These are phyloP conservation scores for Cladosporium velox DNA, from an alignment of 2,329 filamentous ascomycete genomes.

Conservation along the genomic window DNA sequence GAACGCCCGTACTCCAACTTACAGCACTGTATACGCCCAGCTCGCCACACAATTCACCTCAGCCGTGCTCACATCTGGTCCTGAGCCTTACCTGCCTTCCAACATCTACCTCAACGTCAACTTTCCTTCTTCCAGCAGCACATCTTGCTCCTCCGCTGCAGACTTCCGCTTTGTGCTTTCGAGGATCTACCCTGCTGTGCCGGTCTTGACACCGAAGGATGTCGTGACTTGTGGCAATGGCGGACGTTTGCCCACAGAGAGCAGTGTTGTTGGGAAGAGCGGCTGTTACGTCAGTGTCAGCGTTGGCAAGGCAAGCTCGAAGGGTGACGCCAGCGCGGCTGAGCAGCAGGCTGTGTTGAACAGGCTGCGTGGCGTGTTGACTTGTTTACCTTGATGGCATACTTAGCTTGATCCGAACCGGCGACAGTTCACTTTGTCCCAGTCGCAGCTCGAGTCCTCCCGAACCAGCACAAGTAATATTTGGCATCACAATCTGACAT, in stretches of 20 bases:
- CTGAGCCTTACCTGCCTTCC: constrained; percentile 63
- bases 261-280: constrained; percentile 50
- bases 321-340: constrained; percentile 58
- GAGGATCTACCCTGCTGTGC: constrained; percentile 55
- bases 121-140: constrained; percentile 56
- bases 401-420: too few species aligned
- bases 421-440: too few species aligned
- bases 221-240: constrained; percentile 57
- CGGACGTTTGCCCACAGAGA: constrained; percentile 60
- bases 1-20: constrained; percentile 52
- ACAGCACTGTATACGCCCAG: constrained; percentile 64
- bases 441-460: too few species aligned
- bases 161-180: constrained; percentile 66
- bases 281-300: constrained; percentile 66
- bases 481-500: too few species aligned
- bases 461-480: too few species aligned
- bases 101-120: constrained; percentile 70
- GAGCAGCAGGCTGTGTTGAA: constrained; percentile 55
- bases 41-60: constrained; percentile 60
- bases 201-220: constrained; percentile 49
- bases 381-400: constrained; percentile 44
- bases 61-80: constrained; percentile 55
- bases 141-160: constrained; percentile 52
- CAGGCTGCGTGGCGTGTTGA: constrained; percentile 53
- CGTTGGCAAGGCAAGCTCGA: constrained; percentile 61